phyloP scores from a whole-genome alignment of 1,284 basidiomycete genomes.

The Paramarasmius palmivorus region DNA sequence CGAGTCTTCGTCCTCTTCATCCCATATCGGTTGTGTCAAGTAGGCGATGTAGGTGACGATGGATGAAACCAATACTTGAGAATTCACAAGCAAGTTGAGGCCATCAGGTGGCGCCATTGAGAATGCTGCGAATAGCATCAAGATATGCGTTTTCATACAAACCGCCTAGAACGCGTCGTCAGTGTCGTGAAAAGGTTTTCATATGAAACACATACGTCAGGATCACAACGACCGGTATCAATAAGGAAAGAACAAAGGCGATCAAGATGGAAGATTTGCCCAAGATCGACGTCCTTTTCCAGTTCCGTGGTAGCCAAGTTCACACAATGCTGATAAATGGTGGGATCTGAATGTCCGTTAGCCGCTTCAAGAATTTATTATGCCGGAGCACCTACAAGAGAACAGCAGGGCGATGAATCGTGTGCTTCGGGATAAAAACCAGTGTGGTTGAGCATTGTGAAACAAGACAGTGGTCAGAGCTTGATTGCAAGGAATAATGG shows the following conservation, averaged over 20 bases:
- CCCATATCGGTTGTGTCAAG: slow-evolving; percentile 61
- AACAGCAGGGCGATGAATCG: slow-evolving; percentile 56
- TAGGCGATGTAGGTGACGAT: slow-evolving; percentile 55
- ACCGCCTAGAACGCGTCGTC: slow-evolving; percentile 26
- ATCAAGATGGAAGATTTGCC: slow-evolving; percentile 44
- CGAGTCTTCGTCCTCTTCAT: slow-evolving; percentile 48
- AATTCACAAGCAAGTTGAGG: slow-evolving; percentile 48
- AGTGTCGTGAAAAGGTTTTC: slow-evolving; percentile 19
- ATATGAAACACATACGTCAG: slow-evolving; percentile 39
- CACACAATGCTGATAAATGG: slow-evolving; percentile 10
- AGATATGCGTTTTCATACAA: slow-evolving; percentile 46
- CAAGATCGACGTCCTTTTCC: slow-evolving; percentile 13
- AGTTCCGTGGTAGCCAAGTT: slow-evolving; percentile 26
- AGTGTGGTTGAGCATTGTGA: slow-evolving; percentile 46
- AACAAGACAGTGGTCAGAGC: slow-evolving; percentile 50
- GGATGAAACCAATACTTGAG: slow-evolving; percentile 59
- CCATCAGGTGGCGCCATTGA: slow-evolving; percentile 54
- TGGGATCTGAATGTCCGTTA: slow-evolving; percentile 6
- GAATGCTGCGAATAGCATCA: slow-evolving; percentile 59
- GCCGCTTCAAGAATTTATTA: not conserved
- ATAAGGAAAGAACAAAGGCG: slow-evolving; percentile 51
- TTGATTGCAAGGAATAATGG: slow-evolving; percentile 21
- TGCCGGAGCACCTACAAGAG: slow-evolving; percentile 43
- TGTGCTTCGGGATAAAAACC: slow-evolving; percentile 46
- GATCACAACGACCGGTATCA: slow-evolving; percentile 40